phyloP scores from a whole-genome alignment of 768 basidiomycete species.

The Pholiota conissans region DNA sequence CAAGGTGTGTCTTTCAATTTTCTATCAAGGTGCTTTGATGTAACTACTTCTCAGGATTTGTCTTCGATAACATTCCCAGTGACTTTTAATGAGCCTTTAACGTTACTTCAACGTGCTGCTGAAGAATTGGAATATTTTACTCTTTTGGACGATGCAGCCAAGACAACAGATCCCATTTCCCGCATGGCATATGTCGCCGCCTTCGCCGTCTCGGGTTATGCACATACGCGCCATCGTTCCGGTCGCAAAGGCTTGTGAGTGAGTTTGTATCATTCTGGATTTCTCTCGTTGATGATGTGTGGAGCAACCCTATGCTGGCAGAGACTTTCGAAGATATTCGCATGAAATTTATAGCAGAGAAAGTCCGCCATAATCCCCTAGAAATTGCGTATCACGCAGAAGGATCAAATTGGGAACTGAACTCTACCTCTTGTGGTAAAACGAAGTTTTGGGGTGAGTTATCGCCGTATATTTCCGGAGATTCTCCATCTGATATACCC shows the following conservation, averaged over 20 bases:
- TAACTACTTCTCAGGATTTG: constrained; percentile 54
- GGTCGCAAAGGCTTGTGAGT: constrained; percentile 88
- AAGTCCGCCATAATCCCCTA: constrained; percentile 83
- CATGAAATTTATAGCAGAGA: constrained; percentile 84
- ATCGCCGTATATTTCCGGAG: constrained; percentile 4
- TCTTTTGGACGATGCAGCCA: constrained; percentile 66
- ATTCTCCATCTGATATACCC: constrained; percentile 14
- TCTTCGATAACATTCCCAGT: constrained; percentile 86
- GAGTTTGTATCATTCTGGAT: constrained; percentile 2
- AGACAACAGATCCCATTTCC: constrained; percentile 56
- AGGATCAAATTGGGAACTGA: constrained; percentile 74
- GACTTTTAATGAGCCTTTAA: constrained; percentile 87
- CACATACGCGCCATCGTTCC: constrained; percentile 76
- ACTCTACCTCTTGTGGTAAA: constrained; percentile 76
- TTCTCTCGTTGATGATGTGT: constrained; percentile 8
- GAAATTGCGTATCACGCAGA: constrained; percentile 86
- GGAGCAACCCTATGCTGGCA: constrained; percentile 82
- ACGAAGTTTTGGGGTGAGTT: constrained; percentile 89
- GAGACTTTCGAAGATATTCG: constrained; percentile 86
- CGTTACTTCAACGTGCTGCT: constrained; percentile 76
- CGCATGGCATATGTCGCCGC: constrained; percentile 79
- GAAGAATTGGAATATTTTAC: constrained; percentile 82
- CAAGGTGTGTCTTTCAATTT: constrained; percentile 48
- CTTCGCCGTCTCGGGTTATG: constrained; percentile 83
- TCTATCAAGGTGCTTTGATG: constrained; percentile 1